These are phyloP conservation scores for Phialophora verrucosa DNA, from an alignment of 2,329 filamentous ascomycete species.

Conservation along the genomic window DNA sequence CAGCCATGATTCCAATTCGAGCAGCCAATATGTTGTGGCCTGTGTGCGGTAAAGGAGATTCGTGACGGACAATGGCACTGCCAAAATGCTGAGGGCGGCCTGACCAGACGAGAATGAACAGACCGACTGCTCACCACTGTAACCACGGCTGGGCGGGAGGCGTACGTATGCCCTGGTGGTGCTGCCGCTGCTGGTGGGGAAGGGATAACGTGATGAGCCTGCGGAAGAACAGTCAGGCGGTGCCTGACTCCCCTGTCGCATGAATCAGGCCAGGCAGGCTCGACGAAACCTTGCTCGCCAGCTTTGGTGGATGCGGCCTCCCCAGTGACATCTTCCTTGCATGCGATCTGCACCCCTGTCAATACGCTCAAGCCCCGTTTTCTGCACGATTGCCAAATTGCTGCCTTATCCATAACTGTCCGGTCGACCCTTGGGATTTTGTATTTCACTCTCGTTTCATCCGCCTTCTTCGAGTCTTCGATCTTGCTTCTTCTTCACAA, in stretches of 20 bases:
- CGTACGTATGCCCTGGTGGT: not conserved
- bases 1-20: not conserved
- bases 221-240: constrained; percentile 19
- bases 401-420: constrained; percentile 4
- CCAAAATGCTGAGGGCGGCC: constrained; percentile 1
- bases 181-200: too few relatives aligned
- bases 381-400: constrained; percentile 8
- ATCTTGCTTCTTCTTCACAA: constrained; percentile 13
- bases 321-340: constrained; percentile 19
- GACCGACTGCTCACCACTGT: not conserved
- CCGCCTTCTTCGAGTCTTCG: constrained; percentile 17
- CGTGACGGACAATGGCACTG: not conserved
- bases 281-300: constrained; percentile 7
- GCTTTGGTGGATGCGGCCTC: constrained; percentile 6
- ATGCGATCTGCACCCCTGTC: constrained; percentile 8
- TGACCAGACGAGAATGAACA: not conserved
- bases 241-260: not conserved
- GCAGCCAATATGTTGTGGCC: not conserved
- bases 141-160: constrained; percentile 1
- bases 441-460: constrained; percentile 18
- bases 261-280: constrained; percentile 10
- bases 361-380: not conserved
- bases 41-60: not conserved
- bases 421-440: not conserved
- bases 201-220: constrained; percentile 15